Conservation (phyloP, 2,329 filamentous ascomycete genomes). For the Penicillium sclerotigenum region DNA sequence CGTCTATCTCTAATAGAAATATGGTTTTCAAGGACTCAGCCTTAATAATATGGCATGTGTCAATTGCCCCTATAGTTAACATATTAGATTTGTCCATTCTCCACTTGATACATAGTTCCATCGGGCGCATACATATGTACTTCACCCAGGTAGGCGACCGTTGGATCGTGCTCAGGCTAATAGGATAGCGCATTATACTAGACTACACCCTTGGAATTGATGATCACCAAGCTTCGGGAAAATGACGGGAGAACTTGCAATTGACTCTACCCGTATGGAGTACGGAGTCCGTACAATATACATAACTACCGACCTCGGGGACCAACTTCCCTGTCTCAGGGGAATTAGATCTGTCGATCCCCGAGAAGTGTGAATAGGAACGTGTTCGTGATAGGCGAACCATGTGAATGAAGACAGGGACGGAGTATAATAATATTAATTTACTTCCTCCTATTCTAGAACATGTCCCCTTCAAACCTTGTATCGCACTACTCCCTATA, state of each 20-base stretch:
- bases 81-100: background rate
- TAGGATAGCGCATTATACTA: background rate
- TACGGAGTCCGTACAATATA: background rate
- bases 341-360: slow-evolving; percentile 4
- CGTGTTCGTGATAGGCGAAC: background rate
- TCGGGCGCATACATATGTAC: background rate
- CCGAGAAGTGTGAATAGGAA: background rate
- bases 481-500: background rate
- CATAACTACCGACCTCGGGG: background rate
- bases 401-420: background rate
- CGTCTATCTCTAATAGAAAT: background rate
- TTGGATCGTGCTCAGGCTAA: background rate
- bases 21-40: background rate
- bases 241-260: background rate
- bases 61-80: background rate
- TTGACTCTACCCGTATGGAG: background rate
- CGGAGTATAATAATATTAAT: background rate
- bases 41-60: background rate
- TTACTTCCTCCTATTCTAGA: background rate
- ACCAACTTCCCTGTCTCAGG: background rate
- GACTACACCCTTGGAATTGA: background rate
- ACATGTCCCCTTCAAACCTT: background rate
- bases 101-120: slow-evolving; percentile 1
- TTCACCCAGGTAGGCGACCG: slow-evolving; percentile 2
- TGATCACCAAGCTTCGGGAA: background rate